These are phyloP conservation scores for Xylariales sp. DNA, from an alignment of 2,329 filamentous ascomycete genomes.

Conservation along the genomic window DNA sequence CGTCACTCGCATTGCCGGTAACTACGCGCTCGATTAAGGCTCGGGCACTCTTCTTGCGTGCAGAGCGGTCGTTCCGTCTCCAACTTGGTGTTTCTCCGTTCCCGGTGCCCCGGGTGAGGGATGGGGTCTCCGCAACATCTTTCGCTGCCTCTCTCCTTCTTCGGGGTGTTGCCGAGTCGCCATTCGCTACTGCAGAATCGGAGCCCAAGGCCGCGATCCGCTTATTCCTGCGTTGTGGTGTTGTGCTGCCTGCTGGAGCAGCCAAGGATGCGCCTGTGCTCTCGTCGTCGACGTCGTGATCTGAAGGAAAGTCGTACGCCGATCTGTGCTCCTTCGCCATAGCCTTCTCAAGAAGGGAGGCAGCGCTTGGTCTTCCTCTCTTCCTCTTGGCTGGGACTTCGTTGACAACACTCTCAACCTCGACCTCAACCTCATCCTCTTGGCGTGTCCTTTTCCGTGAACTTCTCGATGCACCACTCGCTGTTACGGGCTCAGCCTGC, in stretches of 20 bases:
- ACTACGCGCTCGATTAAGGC: conserved; percentile 54
- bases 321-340: neutral
- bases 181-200: neutral
- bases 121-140: conserved; percentile 17
- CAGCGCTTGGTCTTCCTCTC: conserved; percentile 7
- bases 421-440: neutral
- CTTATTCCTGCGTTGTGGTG: neutral
- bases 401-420: neutral
- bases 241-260: neutral
- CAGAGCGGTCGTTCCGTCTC: conserved; percentile 73
- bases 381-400: conserved; percentile 4
- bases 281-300: conserved; percentile 4
- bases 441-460: neutral
- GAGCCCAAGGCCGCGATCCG: neutral
- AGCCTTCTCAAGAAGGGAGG: conserved; percentile 1
- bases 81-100: conserved; percentile 56
- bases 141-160: conserved; percentile 1
- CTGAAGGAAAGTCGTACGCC: conserved; percentile 9
- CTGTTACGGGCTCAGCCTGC: neutral
- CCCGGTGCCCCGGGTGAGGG: conserved; percentile 13
- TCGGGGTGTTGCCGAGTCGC: neutral
- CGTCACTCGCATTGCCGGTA: conserved; percentile 61
- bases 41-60: conserved; percentile 13
- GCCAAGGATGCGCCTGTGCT: neutral
- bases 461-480: neutral